Evolutionary conservation across 805 yeast species (phyloP), one percentile per base, ranked within the genome.

Genomic region (Schwanniomyces sp.): DNA sequence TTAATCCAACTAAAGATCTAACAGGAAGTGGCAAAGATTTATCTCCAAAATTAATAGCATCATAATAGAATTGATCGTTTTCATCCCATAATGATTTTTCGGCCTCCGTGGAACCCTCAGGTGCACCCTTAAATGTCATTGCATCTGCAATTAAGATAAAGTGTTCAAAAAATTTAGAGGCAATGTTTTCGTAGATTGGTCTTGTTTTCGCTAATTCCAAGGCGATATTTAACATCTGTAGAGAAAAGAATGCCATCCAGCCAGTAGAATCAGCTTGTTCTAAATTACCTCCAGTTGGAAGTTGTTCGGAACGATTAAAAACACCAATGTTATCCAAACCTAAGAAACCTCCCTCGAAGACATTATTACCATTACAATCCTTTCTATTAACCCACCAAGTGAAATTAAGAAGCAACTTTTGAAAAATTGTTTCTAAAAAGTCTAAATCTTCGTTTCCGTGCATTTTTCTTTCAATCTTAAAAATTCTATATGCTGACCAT

Each of bases 361-460:
- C 86, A 57, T 91, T 91, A 59, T 86, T 86, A 52, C 97, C 97
- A 52, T 84, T 86, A 3, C 77, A 66, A 68, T 91, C 97, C 63
- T 91, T 91, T 59, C 96, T 77, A 68, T 91, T 91, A 49, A 91
- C 96, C 97, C 97, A 91, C 97, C 97, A 91, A 18, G 97, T 89
- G 68, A 91, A 91, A 67, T 91, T 91, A 50, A 91, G 74, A 66
- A 91, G 70, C 59, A 91, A 78, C 64, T 91, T 91, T 66, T 91
- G 97, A 79, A 91, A 91, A 7, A 89, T 95, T n/a, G 92, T 73
- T 67, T 91, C 97, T 64, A 91, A 76, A 64, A 91, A 91, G 47
- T 82, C 86, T 44, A 86, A 67, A 66, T 91, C 97, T 53, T 85
- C 88, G 17, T 75, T 70, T n/a, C 91, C 91, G 63, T 85, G 86